Base-by-base conservation (phyloP, 768 basidiomycete genomes). In the Candolleomyces aberdarensis region DNA sequence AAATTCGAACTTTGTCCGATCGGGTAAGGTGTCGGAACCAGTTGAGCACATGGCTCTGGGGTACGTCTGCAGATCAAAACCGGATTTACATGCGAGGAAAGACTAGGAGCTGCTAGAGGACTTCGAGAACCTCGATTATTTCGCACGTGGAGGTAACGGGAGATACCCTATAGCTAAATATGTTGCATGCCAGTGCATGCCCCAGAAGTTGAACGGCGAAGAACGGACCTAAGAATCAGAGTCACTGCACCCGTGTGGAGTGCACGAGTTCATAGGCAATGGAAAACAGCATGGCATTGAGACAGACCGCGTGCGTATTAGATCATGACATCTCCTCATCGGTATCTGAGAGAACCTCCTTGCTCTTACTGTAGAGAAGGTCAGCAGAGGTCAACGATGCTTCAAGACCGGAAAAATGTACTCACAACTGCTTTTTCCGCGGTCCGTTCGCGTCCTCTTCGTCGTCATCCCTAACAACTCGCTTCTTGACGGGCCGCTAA, bases 291-390 rank as follows among this genome's bases (percentile, higher is more conserved):
- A 57, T 41, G 26, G 5, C 20, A 51, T 26, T 31, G 13, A 26
- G 11, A 6, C 8, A 29, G 15, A 15, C 19, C 52, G 32, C 14
- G 52, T 26, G 32, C 8, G 22, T 8, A 19, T 17, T 26, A 39
- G 22, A 48, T 79, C 76, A 88, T 70, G 82, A 77, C 86, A 88
- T 88, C 56, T 91, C 90, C 31, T 92, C 93, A 70, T 95, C 94
- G 2, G 92, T 92, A 70, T 95, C 92, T 7, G 89, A 89, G 53
- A 96, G 84, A 72, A 86, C 83, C 67, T 88, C 94, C 73, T 92
- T 94, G 69, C 91, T 94, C 80, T 95, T 96, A 70, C 94, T 95
- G 63, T 13, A 60, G 55, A 49, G 32, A 60, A 44, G 51, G 31
- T 66, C 20, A 65, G 62, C 48, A 64, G 10, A 47, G 49, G 19